These are phyloP conservation scores for Yamadazyma songkhlaensis DNA, from an alignment of 1,139 yeast species.

Conservation along the genomic window DNA sequence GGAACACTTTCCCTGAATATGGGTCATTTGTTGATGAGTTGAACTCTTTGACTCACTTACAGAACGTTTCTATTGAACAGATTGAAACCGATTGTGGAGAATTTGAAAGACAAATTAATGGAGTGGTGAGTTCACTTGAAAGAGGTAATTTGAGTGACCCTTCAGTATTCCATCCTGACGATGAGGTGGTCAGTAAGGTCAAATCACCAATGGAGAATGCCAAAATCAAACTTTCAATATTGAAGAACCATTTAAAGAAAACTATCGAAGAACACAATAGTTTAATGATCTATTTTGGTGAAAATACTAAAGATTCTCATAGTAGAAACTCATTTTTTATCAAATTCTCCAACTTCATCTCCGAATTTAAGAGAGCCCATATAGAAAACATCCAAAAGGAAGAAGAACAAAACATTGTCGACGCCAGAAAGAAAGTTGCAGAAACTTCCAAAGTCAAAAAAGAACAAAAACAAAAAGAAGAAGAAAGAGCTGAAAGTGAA, in stretches of 20 bases:
- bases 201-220: conserved; percentile 60
- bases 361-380: conserved; percentile 44
- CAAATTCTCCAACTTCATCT: conserved; percentile 36
- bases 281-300: conserved; percentile 82
- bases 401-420: conserved; percentile 43
- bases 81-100: conserved; percentile 69
- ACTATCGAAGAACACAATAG: conserved; percentile 55
- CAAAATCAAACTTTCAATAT: conserved; percentile 51
- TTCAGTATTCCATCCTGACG: conserved; percentile 71
- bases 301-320: conserved; percentile 58
- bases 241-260: conserved; percentile 54
- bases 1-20: conserved; percentile 75
- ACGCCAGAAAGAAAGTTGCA: conserved; percentile 30
- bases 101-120: conserved; percentile 51
- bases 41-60: conserved; percentile 54
- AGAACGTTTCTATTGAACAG: conserved; percentile 75
- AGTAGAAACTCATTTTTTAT: conserved; percentile 37
- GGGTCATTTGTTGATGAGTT: conserved; percentile 79
- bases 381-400: conserved; percentile 47
- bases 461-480: conserved; percentile 2
- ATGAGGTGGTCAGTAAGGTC: conserved; percentile 51
- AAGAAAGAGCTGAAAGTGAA: conserved; percentile 2
- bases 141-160: conserved; percentile 77
- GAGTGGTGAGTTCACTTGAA: conserved; percentile 54
- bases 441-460: background rate